Evolutionary conservation across 2,329 filamentous ascomycete species (phyloP), one percentile per base, ranked within the genome.

Genomic region (Cladosporium cucumerinum): DNA sequence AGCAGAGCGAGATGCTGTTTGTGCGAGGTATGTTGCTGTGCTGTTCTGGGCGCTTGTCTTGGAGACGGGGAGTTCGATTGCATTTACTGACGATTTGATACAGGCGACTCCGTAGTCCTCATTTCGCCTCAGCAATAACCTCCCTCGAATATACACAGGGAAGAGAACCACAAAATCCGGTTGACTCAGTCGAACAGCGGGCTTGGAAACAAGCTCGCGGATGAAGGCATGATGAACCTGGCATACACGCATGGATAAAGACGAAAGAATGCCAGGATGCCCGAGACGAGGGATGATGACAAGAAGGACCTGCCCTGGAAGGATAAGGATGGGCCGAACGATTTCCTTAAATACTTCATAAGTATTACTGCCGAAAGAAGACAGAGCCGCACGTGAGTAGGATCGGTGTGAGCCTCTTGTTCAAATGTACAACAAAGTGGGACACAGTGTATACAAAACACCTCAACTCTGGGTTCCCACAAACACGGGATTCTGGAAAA

Each of bases 1-100:
- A 96, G 80, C 96, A 97, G 78, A 96, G 93, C 51, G 95, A 98
- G 77, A 99, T 99, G 95, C 82, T 99, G 23, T 99, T 99, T 77
- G 94, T 99, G 65, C 85, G 95, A 91, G 94, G 93, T 94, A 81
- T 68, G 85, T 78, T 14, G 32, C 3, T 11, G n/a, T 21, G 39
- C 39, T 46, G 8, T 21, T 8, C 14, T 46, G 10, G 6, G 39
- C n/a, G 36, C 36, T n/a, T 12, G 39, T 46, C 2, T 11, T 21
- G 39, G 23, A 12, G 16, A 16, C 23, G 1, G n/a, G 36, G 36
- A 21, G 2, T 2, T 46, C 2, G 39, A 11, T 21, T 46, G 39
- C n/a, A n/a, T 52, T n/a, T 23, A 21, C 61, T 70, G 60, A 68
- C 54, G 16, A 6, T 54, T 7, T 2, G 5, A 34, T 23, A 64